Base-by-base conservation (phyloP, 2,329 filamentous ascomycete species). In the Fusarium multiceps region DNA sequence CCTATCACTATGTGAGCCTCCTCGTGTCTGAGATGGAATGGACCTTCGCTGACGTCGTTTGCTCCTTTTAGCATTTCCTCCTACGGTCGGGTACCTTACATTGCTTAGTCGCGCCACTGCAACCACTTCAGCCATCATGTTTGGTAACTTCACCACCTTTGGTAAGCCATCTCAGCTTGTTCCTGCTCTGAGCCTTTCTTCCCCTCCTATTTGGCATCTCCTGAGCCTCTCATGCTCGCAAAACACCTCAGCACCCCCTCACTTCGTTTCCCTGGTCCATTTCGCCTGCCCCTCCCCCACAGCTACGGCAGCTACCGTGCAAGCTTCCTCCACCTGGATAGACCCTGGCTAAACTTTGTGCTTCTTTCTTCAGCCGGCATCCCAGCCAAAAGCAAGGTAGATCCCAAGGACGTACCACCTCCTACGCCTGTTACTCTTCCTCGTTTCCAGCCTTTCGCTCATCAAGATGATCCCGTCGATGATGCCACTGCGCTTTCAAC, bases 391-490 rank as follows among this genome's bases (percentile, higher is more conserved):
- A 60, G 56, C 55, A 79, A 75, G 68, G 69, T 82, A 72, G 76
- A 81, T 58, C 84, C 85, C 21, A 83, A 85, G 72, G 82, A 88
- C 63, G 82, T 89, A 14, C 87, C 87, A n/a, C 82, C 85, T 41
- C 82, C 87, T 46, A 89, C 87, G 10, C 85, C 86, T 21, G 75
- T 89, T 69, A 81, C 78, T 68, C 81, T 89, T 45, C 87, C 88
- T 55, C 77, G 78, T 37, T 82, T 80, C 59, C 80, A 82, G 63
- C 80, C 80, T n/a, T 78, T 78, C 59, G 75, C 79, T 25, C 68
- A 76, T 18, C 75, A 79, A 60, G 76, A 78, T 55, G 71, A 71
- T 40, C 43, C 69, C 18, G 28, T 79, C 27, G 72, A 78, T 37
- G 60, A 73, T 27, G 63, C 78, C 6, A 69, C 76, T 42, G 82